These are phyloP conservation scores for Paramarasmius palmivorus DNA, from an alignment of 1,284 basidiomycete genomes.

Conservation along the genomic window DNA sequence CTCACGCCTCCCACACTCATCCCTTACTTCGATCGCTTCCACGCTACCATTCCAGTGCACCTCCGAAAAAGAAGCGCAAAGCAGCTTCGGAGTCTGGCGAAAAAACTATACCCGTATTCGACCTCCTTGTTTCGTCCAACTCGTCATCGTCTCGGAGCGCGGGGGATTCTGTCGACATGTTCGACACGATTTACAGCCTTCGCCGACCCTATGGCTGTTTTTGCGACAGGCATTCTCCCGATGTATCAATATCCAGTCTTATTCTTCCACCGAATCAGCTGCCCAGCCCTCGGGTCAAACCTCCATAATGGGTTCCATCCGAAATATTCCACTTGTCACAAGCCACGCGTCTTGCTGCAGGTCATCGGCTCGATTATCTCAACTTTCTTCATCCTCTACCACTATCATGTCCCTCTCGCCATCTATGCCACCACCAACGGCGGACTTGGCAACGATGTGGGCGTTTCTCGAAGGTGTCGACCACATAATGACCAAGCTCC, in stretches of 20 bases:
- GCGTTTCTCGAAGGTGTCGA: constrained; percentile 86
- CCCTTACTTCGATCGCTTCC: too few relatives aligned
- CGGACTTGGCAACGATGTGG: constrained; percentile 85
- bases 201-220: too few relatives aligned
- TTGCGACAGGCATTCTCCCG: too few relatives aligned
- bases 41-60: too few relatives aligned
- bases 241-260: too few relatives aligned
- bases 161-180: constrained; percentile 50
- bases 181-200: too few relatives aligned
- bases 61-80: constrained; percentile 44
- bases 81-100: constrained; percentile 24
- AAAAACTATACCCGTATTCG: constrained; percentile 48
- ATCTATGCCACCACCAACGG: constrained; percentile 33
- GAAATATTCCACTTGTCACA: background rate
- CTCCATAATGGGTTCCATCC: too few relatives aligned
- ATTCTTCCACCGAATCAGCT: too few relatives aligned
- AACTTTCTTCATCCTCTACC: constrained; percentile 1
- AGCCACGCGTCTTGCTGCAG: background rate
- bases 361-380: too few relatives aligned
- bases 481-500: constrained; percentile 88
- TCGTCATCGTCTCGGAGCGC: constrained; percentile 26
- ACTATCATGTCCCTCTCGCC: constrained; percentile 14
- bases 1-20: constrained; percentile 86
- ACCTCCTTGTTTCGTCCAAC: constrained; percentile 58
- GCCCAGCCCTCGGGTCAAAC: too few relatives aligned